Percentiles rank a stretch among this genome's conserved stretches.
These are phyloP conservation scores for Erythrophleum fordii DNA, from an alignment of 306 rosid genomes.

Conservation along the genomic window DNA sequence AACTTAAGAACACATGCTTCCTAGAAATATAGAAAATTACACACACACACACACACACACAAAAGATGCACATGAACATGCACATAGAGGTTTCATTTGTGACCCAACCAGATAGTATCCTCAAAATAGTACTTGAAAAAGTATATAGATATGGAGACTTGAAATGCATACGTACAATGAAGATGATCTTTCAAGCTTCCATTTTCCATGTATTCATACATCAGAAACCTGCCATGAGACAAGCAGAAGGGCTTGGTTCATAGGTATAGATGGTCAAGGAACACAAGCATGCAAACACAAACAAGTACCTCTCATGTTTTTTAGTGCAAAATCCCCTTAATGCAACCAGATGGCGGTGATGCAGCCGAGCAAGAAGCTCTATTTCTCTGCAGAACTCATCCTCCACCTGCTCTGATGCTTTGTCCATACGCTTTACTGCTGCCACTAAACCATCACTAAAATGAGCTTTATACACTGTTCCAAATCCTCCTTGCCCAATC, in stretches of 20 bases:
- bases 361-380: slow-evolving; percentile 89
- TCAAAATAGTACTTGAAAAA: slow-evolving; percentile 15
- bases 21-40: neutral
- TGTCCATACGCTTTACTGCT: slow-evolving; percentile 91
- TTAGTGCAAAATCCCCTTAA: slow-evolving; percentile 82
- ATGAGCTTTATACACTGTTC: slow-evolving; percentile 89
- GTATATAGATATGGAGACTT: slow-evolving; percentile 37
- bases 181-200: slow-evolving; percentile 99
- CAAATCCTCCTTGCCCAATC: slow-evolving; percentile 97
- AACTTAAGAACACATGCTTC: slow-evolving; percentile 29
- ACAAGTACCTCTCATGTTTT: slow-evolving; percentile 78
- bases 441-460: slow-evolving; percentile 75
- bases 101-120: slow-evolving; percentile 13
- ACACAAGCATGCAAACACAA: slow-evolving; percentile 37
- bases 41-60: slow-evolving; percentile 6
- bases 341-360: slow-evolving; percentile 96
- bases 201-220: slow-evolving; percentile 95
- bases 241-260: slow-evolving; percentile 41
- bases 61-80: slow-evolving; percentile 31
- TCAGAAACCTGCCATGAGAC: slow-evolving; percentile 75
- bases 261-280: slow-evolving; percentile 33
- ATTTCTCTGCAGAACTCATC: slow-evolving; percentile 93
- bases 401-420: slow-evolving; percentile 84
- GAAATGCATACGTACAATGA: slow-evolving; percentile 74
- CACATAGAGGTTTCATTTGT: slow-evolving; percentile 2